phyloP scores from a whole-genome alignment of 768 basidiomycete species.

The Hygrocybe coccinea region DNA sequence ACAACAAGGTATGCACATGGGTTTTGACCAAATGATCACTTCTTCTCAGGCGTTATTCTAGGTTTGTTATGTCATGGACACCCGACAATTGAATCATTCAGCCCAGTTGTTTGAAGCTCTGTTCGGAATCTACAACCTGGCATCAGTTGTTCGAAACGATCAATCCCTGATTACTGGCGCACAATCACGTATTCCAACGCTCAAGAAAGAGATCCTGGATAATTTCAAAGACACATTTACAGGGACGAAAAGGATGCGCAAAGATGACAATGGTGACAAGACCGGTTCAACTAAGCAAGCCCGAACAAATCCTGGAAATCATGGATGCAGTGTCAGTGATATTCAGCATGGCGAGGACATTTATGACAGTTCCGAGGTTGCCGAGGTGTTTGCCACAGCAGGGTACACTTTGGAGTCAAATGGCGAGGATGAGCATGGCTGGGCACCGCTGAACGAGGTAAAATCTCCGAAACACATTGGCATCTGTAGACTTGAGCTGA shows the following conservation, averaged over 20 bases:
- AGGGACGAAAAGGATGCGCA: background rate
- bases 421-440: slow-evolving; percentile 5
- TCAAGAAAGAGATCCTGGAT: background rate
- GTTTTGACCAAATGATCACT: background rate
- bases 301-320: background rate
- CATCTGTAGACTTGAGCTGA: background rate
- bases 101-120: background rate
- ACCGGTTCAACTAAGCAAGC: background rate
- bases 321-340: background rate
- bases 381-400: background rate
- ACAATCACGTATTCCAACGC: background rate
- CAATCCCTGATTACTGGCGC: background rate
- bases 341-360: background rate
- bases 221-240: background rate
- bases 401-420: slow-evolving; percentile 2
- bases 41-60: background rate
- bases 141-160: background rate
- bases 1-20: background rate
- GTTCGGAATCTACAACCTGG: slow-evolving; percentile 4
- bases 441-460: slow-evolving; percentile 3
- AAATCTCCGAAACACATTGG: background rate
- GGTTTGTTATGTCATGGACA: background rate
- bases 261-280: background rate
- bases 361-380: slow-evolving; percentile 1
- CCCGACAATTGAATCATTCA: background rate